Evolutionary conservation across 805 yeast genomes (phyloP).

Genomic region (Candida odintsovae): DNA sequence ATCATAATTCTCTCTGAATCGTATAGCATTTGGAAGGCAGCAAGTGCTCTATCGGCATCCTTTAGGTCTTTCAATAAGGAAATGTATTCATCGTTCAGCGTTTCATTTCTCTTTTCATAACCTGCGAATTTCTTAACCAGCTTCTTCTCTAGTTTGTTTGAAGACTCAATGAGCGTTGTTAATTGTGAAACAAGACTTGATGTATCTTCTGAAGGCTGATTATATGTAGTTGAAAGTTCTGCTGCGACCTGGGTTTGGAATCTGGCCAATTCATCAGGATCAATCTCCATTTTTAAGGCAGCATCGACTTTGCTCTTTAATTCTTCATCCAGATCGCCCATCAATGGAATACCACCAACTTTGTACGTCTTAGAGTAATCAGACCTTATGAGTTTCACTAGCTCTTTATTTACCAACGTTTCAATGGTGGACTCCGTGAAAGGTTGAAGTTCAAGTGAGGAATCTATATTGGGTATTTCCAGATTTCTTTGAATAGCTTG

Average conservation of each 20-base stretch:
- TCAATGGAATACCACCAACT: conserved; percentile 11
- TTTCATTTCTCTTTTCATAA: conserved; percentile 7
- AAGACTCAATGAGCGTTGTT: conserved; percentile 8
- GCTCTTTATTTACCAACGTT: conserved; percentile 26
- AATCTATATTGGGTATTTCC: conserved; percentile 31
- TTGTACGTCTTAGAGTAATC: conserved; percentile 33
- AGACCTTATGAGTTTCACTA: conserved; percentile 32
- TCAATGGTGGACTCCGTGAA: neutral
- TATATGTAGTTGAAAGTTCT: conserved; percentile 1
- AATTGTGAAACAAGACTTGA: neutral
- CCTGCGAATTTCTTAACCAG: conserved; percentile 1
- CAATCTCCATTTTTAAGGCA: conserved; percentile 9
- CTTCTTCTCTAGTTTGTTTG: conserved; percentile 15
- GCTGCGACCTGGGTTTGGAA: conserved; percentile 9
- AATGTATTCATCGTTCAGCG: conserved; percentile 8
- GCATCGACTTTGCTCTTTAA: conserved; percentile 1
- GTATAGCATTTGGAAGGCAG: conserved; percentile 18
- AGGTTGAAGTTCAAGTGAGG: neutral
- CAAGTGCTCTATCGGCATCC: conserved; percentile 18
- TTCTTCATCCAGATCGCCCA: conserved; percentile 18
- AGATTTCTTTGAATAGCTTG: conserved; percentile 41
- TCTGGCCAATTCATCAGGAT: conserved; percentile 2
- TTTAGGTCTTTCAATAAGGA: conserved; percentile 10
- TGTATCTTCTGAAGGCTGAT: conserved; percentile 3
- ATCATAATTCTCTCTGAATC: conserved; percentile 11